These are phyloP conservation scores for Zychaea mexicana DNA, from an alignment of 371 early-diverging fungal species.

Conservation along the genomic window DNA sequence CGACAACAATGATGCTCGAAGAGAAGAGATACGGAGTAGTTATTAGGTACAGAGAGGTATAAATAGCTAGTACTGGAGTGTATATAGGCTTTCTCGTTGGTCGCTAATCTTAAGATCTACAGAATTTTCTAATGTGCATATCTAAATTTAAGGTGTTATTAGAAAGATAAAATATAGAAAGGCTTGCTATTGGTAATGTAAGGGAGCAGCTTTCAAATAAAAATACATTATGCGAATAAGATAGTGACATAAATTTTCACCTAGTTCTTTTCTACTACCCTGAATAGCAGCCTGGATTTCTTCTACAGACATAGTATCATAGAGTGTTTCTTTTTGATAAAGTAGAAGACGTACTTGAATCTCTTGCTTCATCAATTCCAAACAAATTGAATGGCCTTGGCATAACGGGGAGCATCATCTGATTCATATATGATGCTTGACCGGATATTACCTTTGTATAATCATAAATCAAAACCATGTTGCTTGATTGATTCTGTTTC, in stretches of 20 bases:
- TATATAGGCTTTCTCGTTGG: no score
- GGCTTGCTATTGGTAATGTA: neutral
- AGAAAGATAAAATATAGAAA: neutral
- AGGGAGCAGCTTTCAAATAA: constrained; percentile 30
- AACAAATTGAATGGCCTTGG: constrained; percentile 47
- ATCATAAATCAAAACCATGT: neutral
- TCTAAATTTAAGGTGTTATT: constrained; percentile 55
- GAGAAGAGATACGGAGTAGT: no score
- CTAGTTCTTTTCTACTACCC: constrained; percentile 48
- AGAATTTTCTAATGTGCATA: constrained; percentile 33
- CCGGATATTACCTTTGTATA: constrained; percentile 53
- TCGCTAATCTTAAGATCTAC: no score
- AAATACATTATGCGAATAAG: constrained; percentile 47
- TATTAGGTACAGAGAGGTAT: no score
- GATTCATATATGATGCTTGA: constrained; percentile 62
- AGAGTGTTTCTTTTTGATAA: constrained; percentile 16
- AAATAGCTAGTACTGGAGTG: no score
- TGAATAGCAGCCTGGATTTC: constrained; percentile 43
- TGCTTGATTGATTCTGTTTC: neutral
- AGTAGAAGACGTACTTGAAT: constrained; percentile 40
- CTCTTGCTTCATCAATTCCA: constrained; percentile 50
- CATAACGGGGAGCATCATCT: constrained; percentile 61
- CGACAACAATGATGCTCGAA: no score
- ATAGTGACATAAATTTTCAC: no score
- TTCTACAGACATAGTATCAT: constrained; percentile 27